Evolutionary conservation across 2,329 filamentous ascomycete genomes (phyloP), one percentile per base, ranked within the genome.

Genomic region (Stagonosporopsis rhizophila): DNA sequence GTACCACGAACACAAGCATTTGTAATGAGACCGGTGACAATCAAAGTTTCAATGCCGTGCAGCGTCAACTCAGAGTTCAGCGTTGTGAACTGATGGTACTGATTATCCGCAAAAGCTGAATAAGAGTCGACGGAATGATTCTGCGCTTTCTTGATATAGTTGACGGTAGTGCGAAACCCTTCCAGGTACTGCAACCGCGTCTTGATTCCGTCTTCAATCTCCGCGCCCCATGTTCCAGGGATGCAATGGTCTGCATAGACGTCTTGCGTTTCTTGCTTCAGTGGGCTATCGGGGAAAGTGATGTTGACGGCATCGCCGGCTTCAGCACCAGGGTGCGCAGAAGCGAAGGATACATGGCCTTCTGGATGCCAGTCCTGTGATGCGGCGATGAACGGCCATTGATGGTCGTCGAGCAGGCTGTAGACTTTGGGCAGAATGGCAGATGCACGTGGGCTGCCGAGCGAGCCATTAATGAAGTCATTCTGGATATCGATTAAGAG

Each of bases 401-500:
- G 59, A 19, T 68, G 66, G n/a, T 62, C 50, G 46, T 68, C 62
- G 17, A 67, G 59, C 9, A 68, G 59, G 6, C 59, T 19, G 38
- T 67, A 63, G n/a, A 68, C 59, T 37, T 63, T 62, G 23, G 64
- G 62, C 15, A 68, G 42, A 11, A 67, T 67, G 14, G 55, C 39
- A 1, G 62, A 50, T 2, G 62, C 64, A 41, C 62, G 62, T 7
- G 62, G 45, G 40, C 58, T 66, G 34, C 56, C 59, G 4, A 67
- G 60, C 2, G 61, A 67, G 15, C 66, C 66, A 19, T 58, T 67
- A 25, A 66, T 65, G 56, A 66, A 68, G 44, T 69, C 65, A 44
- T 68, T 66, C 49, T 69, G 68, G 32, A 69, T 66, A 22, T 68
- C 65, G 40, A 70, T 66, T 22, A 70, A 54, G 22, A 68, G 47